Conservation (phyloP, 202 grass and related monocot genomes). For the Carex arenaria region DNA sequence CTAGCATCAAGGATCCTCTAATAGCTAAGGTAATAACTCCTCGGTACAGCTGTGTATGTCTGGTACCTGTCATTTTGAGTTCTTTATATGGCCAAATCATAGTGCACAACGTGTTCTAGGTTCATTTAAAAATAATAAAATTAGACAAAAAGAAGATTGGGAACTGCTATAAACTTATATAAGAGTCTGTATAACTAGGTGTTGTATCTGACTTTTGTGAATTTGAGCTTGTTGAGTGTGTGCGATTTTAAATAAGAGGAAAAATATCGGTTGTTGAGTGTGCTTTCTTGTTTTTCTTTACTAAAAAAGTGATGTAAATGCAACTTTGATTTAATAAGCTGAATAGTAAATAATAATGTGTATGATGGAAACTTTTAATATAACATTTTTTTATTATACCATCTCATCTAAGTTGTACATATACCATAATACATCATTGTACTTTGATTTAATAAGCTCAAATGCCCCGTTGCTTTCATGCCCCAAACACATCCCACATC, state of each 20-base stretch:
- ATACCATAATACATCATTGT: neutral
- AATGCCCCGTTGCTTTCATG: no score
- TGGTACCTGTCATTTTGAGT: neutral
- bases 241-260: neutral
- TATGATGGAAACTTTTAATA: neutral
- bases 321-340: neutral
- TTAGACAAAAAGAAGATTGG: neutral
- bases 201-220: neutral
- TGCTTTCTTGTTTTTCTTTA: neutral
- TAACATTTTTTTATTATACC: neutral
- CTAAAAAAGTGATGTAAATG: neutral
- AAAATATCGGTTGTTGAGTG: neutral
- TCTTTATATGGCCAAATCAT: neutral
- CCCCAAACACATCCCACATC: no score
- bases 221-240: neutral
- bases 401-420: neutral
- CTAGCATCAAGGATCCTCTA: conserved; percentile 78
- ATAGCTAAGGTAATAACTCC: conserved; percentile 59
- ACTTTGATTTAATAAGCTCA: neutral
- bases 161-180: neutral
- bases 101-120: neutral
- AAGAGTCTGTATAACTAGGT: neutral
- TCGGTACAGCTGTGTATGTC: neutral
- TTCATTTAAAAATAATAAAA: neutral
- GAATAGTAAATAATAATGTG: neutral